phyloP scores from a whole-genome alignment of 2,329 filamentous ascomycete species.

The Neofusicoccum ribis region DNA sequence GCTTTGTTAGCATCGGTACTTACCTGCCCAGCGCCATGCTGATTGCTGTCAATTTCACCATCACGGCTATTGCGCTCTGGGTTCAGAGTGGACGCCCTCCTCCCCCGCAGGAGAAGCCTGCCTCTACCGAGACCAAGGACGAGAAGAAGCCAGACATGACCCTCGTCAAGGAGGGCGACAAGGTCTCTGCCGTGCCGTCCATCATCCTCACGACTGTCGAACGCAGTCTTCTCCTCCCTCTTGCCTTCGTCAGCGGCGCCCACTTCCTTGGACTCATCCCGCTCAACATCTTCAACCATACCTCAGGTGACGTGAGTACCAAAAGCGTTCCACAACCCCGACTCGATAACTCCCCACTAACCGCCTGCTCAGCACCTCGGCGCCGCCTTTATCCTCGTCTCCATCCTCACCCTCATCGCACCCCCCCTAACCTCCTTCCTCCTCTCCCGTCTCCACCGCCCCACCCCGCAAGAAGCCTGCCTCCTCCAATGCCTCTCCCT shows the following conservation, averaged over 20 bases:
- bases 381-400: slow-evolving; percentile 31
- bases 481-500: slow-evolving; percentile 89
- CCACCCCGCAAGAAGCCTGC: slow-evolving; percentile 68
- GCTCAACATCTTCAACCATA: slow-evolving; percentile 81
- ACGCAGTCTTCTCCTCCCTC: slow-evolving; percentile 69
- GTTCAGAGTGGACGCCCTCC: slow-evolving; percentile 68
- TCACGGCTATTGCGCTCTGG: slow-evolving; percentile 95
- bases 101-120: slow-evolving; percentile 27
- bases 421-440: slow-evolving; percentile 33
- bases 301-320: slow-evolving; percentile 61
- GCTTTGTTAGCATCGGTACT: slow-evolving; percentile 97
- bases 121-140: slow-evolving; percentile 36
- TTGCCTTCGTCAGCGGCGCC: slow-evolving; percentile 68
- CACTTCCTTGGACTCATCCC: slow-evolving; percentile 80
- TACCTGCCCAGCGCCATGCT: slow-evolving; percentile 98
- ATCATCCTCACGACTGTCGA: slow-evolving; percentile 49
- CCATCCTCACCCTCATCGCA: slow-evolving; percentile 35
- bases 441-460: slow-evolving; percentile 46
- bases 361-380: slow-evolving; percentile 24
- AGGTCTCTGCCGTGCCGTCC: slow-evolving; percentile 41
- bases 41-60: slow-evolving; percentile 89
- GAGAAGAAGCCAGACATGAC: slow-evolving; percentile 37
- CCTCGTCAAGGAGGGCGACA: slow-evolving; percentile 37
- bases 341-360: slow-evolving; percentile 42
- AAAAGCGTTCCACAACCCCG: slow-evolving; percentile 53